Conservation (phyloP, 352 stramenopile genomes). For the Blastocystis sp. region DNA sequence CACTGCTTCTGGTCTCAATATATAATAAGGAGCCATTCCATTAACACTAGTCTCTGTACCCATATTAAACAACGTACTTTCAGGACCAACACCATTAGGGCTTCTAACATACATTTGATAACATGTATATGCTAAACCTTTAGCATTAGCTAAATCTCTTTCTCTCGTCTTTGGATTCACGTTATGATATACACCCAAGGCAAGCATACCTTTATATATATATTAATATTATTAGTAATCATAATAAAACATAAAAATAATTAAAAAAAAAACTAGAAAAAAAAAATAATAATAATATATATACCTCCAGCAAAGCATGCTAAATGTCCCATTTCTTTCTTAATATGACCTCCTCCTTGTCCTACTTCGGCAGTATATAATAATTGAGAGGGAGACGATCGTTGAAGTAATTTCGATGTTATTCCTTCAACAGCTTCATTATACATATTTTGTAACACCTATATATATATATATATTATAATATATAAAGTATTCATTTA, state of each 20-base stretch:
- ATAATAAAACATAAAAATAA: too few species aligned
- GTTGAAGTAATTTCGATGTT: conserved; percentile 59
- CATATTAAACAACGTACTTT: conserved; percentile 49
- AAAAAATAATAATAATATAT: too few species aligned
- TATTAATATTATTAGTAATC: too few species aligned
- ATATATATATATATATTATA: too few species aligned
- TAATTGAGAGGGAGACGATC: background rate
- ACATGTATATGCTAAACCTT: background rate
- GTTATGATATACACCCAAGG: conserved; percentile 21
- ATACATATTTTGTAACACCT: conserved; percentile 56
- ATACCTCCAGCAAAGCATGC: conserved; percentile 35
- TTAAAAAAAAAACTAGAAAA: too few species aligned
- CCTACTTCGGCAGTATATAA: background rate
- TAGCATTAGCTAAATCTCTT: conserved; percentile 24
- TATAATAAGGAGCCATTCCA: conserved; percentile 54
- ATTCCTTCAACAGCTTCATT: conserved; percentile 74
- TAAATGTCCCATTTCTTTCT: conserved; percentile 32
- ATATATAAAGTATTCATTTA: too few species aligned
- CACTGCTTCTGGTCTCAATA: conserved; percentile 63
- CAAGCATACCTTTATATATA: conserved; percentile 51
- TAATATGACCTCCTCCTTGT: background rate
- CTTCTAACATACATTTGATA: conserved; percentile 47
- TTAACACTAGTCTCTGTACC: conserved; percentile 6
- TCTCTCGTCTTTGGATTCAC: conserved; percentile 22
- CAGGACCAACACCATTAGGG: conserved; percentile 51